These are phyloP conservation scores for Mycena sp. DNA, from an alignment of 1,284 basidiomycete genomes.

Conservation along the genomic window DNA sequence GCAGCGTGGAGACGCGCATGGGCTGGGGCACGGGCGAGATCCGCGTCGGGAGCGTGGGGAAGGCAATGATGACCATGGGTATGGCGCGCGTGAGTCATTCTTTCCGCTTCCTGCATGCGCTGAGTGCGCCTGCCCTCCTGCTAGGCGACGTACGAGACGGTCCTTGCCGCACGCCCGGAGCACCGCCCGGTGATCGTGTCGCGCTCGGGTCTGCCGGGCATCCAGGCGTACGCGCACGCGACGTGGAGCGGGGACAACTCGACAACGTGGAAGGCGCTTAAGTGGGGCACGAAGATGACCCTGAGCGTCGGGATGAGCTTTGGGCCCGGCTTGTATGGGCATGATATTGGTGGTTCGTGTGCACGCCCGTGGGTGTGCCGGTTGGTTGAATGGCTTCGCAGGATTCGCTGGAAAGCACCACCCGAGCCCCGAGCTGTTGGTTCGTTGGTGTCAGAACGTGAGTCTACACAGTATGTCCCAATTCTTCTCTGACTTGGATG, in stretches of 20 bases:
- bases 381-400: not conserved
- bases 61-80: constrained; percentile 29
- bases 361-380: too few species aligned
- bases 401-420: constrained; percentile 28
- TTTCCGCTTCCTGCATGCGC: not conserved
- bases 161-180: constrained; percentile 22
- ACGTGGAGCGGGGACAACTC: constrained; percentile 33
- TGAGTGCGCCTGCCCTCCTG: not conserved
- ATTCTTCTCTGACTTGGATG: not conserved
- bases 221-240: constrained; percentile 30
- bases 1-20: constrained; percentile 27
- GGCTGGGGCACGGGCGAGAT: constrained; percentile 29
- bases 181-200: constrained; percentile 31
- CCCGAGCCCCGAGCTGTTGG: constrained; percentile 29
- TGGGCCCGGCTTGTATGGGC: constrained; percentile 29
- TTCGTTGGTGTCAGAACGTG: constrained; percentile 31
- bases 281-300: constrained; percentile 32
- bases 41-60: constrained; percentile 29
- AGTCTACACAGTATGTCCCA: not conserved
- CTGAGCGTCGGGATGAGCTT: constrained; percentile 32
- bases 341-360: constrained; percentile 28
- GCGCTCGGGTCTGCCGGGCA: constrained; percentile 29
- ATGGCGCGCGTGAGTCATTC: constrained; percentile 26
- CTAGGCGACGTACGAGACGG: constrained; percentile 28
- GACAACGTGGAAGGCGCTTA: constrained; percentile 31